Conservation (phyloP, 495 filamentous ascomycete genomes). For the Mycothermus thermophilus region DNA sequence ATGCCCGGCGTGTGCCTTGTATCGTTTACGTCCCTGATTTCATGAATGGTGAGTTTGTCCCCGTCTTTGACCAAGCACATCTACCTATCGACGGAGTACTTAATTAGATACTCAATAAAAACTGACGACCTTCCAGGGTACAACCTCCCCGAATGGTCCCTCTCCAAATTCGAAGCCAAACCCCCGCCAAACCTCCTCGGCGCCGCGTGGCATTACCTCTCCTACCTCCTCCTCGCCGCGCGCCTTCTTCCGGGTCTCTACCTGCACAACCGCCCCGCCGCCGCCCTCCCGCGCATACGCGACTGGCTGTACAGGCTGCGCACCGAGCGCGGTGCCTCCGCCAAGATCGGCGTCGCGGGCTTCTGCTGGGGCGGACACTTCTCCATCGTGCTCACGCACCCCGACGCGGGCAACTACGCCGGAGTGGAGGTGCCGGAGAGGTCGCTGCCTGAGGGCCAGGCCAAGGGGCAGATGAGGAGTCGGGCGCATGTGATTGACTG, state of each 20-base stretch:
- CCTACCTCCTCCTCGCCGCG: constrained; percentile 12
- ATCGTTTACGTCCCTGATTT: constrained; percentile 46
- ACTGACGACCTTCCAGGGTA: constrained; percentile 6
- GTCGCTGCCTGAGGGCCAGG: neutral
- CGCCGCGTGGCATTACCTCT: neutral
- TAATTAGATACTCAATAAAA: no score
- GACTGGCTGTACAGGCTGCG: constrained; percentile 36
- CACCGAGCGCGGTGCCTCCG: constrained; percentile 9
- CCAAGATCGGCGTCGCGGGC: constrained; percentile 34
- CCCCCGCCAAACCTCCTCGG: neutral
- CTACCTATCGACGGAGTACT: neutral
- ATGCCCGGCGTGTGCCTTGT: constrained; percentile 34
- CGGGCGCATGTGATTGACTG: constrained; percentile 42
- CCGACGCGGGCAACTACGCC: constrained; percentile 8
- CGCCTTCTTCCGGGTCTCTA: constrained; percentile 27
- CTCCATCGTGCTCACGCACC: constrained; percentile 28
- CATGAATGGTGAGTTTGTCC: constrained; percentile 33
- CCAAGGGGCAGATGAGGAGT: no score
- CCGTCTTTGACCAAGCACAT: neutral
- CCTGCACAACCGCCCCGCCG: constrained; percentile 19
- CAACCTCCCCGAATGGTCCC: constrained; percentile 8
- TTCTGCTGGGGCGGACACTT: constrained; percentile 51
- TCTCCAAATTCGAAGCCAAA: constrained; percentile 6
- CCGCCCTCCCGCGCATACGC: constrained; percentile 30
- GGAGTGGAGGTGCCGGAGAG: constrained; percentile 10